Percentiles rank a stretch among this genome's conserved stretches.
Conservation (phyloP, 176 grass and related monocot species). For the Guadua angustifolia region DNA sequence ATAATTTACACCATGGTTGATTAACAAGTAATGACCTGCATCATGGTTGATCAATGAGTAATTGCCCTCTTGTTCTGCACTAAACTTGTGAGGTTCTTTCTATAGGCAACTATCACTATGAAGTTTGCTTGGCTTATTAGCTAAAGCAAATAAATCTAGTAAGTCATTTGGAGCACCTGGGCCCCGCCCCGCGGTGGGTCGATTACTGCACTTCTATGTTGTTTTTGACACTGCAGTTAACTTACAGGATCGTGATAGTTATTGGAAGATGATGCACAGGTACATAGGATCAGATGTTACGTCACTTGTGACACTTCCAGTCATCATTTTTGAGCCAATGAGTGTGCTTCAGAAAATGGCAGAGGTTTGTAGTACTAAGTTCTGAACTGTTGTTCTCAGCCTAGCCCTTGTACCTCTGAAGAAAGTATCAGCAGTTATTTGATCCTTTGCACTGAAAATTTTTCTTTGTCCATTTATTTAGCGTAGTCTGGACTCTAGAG, state of each 20-base stretch:
- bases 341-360: conserved; percentile 95
- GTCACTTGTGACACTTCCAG: conserved; percentile 96
- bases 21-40: background rate
- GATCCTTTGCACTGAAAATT: background rate
- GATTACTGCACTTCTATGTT: conserved; percentile 17
- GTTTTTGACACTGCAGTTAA: conserved; percentile 38
- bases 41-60: background rate
- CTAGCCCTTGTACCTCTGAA: background rate
- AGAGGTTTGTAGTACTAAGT: conserved; percentile 63
- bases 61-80: background rate
- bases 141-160: background rate
- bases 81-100: background rate
- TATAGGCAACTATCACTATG: background rate
- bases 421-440: conserved; percentile 28
- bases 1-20: background rate
- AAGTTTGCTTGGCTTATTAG: background rate
- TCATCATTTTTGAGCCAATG: conserved; percentile 99
- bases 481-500: background rate
- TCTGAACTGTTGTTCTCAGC: conserved; percentile 7
- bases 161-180: background rate
- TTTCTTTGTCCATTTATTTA: background rate
- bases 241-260: conserved; percentile 87
- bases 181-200: no score
- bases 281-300: conserved; percentile 98
- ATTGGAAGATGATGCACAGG: conserved; percentile 99